Base-by-base conservation (phyloP, 2,329 filamentous ascomycete genomes). In the Talaromyces sp. region DNA sequence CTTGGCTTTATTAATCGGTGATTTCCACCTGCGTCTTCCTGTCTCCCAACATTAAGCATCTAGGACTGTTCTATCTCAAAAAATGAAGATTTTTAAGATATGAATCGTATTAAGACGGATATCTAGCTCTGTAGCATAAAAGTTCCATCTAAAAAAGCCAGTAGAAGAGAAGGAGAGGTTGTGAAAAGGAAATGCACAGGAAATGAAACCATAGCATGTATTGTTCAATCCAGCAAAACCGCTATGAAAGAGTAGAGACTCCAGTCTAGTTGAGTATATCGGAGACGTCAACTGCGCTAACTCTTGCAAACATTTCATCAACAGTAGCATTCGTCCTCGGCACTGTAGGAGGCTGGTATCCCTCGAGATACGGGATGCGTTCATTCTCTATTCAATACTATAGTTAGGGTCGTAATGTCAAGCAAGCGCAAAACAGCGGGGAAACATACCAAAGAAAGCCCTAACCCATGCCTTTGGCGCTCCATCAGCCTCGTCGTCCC, bases 291-390 rank as follows among this genome's bases (percentile, higher is more conserved):
- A 57, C 55, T 22, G 46, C 36, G 21, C 10, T 35, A 19, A 53
- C 46, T 45, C 55, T 57, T 8, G 22, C 17, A 33, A 50, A 17
- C 13, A 57, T 28, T 2, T 22, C 28, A 1, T 11, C 15, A 22
- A 57, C 43, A 19, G 9, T 13, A 35, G 5, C 5, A 35, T 25
- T 17, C 10, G 37, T 35, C 13, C 28, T 57, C 7, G 35, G 22
- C 5, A 51, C 31, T 17, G 19, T 37, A 45, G 46, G 37, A 21
- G 36, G 45, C n/a, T 52, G 39, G n/a, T 57, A 57, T 52, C 55
- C 55, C 55, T 57, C 55, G n/a, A 57, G 43, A 21, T 41, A 57
- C 19, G 55, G 55, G 11, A 57, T 57, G 37, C 55, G 55, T 28
- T 57, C 55, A 22, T 57, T 37, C 39, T 57, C 55, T 57, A 25